Base-by-base conservation (phyloP, 306 rosid species). In the Sicyos edulis region DNA sequence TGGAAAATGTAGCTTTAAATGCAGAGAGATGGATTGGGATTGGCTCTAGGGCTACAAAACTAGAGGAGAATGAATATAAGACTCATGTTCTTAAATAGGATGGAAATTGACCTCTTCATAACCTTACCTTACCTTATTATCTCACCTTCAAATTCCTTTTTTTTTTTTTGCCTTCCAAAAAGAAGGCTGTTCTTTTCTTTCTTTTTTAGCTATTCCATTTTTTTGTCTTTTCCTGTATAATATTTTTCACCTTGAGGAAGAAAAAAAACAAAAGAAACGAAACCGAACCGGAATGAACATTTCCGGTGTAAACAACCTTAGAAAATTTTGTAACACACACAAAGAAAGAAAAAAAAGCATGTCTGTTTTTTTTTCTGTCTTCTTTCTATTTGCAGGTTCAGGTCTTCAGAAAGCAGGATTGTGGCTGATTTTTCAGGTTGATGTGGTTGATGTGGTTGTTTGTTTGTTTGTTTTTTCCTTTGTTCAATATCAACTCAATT, bases 91-190 rank as follows among this genome's bases (percentile, higher is more conserved):
- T 79, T 72, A 80, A 65, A 73, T 59, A 44, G 60, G 65, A 73
- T 74, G 52, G 20, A 74, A 66, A 26, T 80, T 71, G 70, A 64
- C 79, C 74, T 78, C 42, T 76, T 75, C 73, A 63, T 80, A 76
- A 79, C 86, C 88, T 83, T 78, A 78, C 85, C 84, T 82, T 77
- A 78, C 85, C 85, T 83, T 82, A 76, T 75, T 40, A 40, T 40
- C 83, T 52, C 34, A 7, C 54, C 80, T 75, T 80, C 69, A 58
- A 83, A 72, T 40, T 40, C 45, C 45, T 40, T 40, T 40, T 8
- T 40, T 40, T 40, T 59, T 80, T 37, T 73, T 52, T 26, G 17
- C 14, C 16, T 9, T 22, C 11, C 26, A 70, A 44, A 44, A 56
- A 67, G 29, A 70, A 66, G 67, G 67, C 50, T 6, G 3, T 22